phyloP scores from a whole-genome alignment of 1,284 basidiomycete species.

The Ustilago loliicola region DNA sequence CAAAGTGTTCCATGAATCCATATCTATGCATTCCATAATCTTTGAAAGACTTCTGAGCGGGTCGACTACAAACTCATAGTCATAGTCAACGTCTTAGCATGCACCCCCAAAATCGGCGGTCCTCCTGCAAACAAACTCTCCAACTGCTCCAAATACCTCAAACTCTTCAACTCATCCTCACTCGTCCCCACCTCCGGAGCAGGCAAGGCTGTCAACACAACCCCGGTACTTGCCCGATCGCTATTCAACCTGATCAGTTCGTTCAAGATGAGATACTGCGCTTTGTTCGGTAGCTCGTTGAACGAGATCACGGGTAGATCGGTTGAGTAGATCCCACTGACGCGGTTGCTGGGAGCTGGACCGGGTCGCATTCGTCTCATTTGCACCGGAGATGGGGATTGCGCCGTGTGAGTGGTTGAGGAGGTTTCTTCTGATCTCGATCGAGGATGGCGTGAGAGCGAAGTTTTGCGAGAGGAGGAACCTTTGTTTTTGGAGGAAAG shows the following conservation, averaged over 20 bases:
- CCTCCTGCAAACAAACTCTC: conserved; percentile 65
- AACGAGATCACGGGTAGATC: conserved; percentile 58
- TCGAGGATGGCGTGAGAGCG: conserved; percentile 24
- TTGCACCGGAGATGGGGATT: conserved; percentile 17
- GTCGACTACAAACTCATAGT: conserved; percentile 58
- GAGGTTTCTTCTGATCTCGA: conserved; percentile 32
- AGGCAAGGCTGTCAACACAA: conserved; percentile 67
- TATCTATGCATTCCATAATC: not conserved
- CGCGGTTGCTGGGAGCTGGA: conserved; percentile 9
- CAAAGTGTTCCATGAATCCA: not conserved
- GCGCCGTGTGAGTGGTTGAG: not conserved
- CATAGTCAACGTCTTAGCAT: conserved; percentile 68
- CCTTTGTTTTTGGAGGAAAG: conserved; percentile 3
- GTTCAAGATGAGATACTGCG: conserved; percentile 69
- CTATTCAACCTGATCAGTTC: conserved; percentile 67
- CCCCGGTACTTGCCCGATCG: conserved; percentile 53
- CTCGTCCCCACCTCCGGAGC: conserved; percentile 67
- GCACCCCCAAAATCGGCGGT: conserved; percentile 67
- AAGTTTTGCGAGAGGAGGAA: conserved; percentile 27
- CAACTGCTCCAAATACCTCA: conserved; percentile 65
- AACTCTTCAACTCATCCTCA: conserved; percentile 48
- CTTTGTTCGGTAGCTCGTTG: conserved; percentile 69
- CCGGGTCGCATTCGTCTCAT: conserved; percentile 21
- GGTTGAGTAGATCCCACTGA: conserved; percentile 34
- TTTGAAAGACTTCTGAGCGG: not conserved